phyloP scores from a whole-genome alignment of 768 basidiomycete genomes.

The Pleurotus tuoliensis region DNA sequence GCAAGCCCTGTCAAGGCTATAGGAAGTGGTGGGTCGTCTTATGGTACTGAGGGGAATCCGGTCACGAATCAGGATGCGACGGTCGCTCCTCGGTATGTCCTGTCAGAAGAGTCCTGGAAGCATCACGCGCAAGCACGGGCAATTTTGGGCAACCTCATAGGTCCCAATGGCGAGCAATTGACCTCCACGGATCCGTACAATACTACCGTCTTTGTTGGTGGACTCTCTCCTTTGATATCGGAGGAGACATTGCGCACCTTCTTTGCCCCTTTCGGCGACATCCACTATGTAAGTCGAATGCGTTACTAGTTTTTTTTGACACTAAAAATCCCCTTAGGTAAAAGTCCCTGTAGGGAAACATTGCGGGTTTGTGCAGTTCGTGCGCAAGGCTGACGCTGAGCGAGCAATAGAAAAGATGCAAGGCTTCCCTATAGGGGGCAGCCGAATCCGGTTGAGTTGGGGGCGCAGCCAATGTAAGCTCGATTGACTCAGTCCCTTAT shows the following conservation, averaged over 20 bases:
- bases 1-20: constrained; percentile 24
- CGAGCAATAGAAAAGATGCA: constrained; percentile 95
- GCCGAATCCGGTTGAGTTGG: constrained; percentile 89
- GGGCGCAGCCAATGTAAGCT: constrained; percentile 85
- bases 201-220: constrained; percentile 94
- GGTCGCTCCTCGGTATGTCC: constrained; percentile 47
- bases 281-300: constrained; percentile 69
- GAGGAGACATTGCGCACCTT: constrained; percentile 91
- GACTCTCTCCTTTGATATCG: constrained; percentile 80
- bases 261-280: constrained; percentile 90
- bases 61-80: constrained; percentile 23
- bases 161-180: constrained; percentile 82
- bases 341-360: constrained; percentile 96
- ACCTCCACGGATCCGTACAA: constrained; percentile 94
- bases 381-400: constrained; percentile 88
- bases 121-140: constrained; percentile 82
- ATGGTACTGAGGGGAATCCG: constrained; percentile 3
- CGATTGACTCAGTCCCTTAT: constrained; percentile 3
- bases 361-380: constrained; percentile 95
- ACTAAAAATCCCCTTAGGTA: constrained; percentile 48
- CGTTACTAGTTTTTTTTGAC: not conserved
- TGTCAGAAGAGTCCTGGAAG: constrained; percentile 78
- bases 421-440: constrained; percentile 91
- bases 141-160: constrained; percentile 78
- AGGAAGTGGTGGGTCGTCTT: constrained; percentile 17